A percentile compares a stretch with the other conserved stretches of the same genome.
Evolutionary conservation across 345 rosid species (phyloP).

Genomic region (Kandelia obovata): DNA sequence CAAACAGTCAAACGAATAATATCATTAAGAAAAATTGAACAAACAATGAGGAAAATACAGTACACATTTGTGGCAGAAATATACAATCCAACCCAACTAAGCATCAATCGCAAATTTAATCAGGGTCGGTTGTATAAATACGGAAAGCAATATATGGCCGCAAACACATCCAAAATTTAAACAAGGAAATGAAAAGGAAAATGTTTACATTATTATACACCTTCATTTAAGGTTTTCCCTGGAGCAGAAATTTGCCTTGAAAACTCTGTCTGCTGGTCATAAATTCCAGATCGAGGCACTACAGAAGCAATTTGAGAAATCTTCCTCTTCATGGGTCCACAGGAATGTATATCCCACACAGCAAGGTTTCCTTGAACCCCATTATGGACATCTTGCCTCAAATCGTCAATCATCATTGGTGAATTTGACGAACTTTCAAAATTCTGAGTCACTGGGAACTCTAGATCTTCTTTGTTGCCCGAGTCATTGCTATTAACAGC

Average conservation of each 20-base stretch:
- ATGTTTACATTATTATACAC: constrained; percentile 5
- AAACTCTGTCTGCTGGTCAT: not conserved
- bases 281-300: not conserved
- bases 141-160: too few species aligned
- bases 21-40: not conserved
- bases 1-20: not conserved
- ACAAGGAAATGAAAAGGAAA: not conserved
- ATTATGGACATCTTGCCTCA: not conserved
- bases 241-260: constrained; percentile 4
- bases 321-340: not conserved
- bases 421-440: not conserved
- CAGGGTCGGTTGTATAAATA: not conserved
- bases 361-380: not conserved
- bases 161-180: not conserved
- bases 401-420: not conserved
- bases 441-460: not conserved
- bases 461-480: not conserved
- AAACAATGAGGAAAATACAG: not conserved
- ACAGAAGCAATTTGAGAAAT: not conserved
- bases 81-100: not conserved
- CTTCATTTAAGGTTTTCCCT: not conserved
- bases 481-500: not conserved
- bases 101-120: not conserved
- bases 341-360: not conserved
- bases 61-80: not conserved